These are phyloP conservation scores for Stagonosporopsis tanaceti DNA, from an alignment of 2,329 filamentous ascomycete species.

Conservation along the genomic window DNA sequence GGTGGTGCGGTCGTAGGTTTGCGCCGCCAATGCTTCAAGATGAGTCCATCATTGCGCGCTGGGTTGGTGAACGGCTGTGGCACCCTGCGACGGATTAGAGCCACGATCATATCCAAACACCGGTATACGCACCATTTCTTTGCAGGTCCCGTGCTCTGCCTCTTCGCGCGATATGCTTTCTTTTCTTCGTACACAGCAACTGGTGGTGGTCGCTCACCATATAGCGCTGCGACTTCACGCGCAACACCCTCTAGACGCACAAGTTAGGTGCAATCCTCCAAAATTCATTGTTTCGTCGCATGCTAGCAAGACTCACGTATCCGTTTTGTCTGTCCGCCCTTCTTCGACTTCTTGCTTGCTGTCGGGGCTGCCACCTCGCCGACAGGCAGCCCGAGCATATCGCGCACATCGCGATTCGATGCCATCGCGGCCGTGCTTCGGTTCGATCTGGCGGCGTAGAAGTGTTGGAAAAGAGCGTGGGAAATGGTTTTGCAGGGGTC, in stretches of 20 bases:
- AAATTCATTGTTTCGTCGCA: neutral
- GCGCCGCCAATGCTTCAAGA: slow-evolving; percentile 82
- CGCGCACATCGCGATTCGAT: slow-evolving; percentile 73
- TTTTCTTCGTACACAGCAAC: slow-evolving; percentile 52
- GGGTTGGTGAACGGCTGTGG: slow-evolving; percentile 74
- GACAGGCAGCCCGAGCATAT: slow-evolving; percentile 83
- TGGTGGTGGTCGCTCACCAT: slow-evolving; percentile 52
- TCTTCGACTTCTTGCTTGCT: slow-evolving; percentile 78
- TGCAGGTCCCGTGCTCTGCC: slow-evolving; percentile 49
- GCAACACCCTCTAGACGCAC: slow-evolving; percentile 48
- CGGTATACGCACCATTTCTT: slow-evolving; percentile 46
- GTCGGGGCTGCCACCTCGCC: slow-evolving; percentile 51
- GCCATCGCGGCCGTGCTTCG: slow-evolving; percentile 42
- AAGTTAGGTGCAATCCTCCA: slow-evolving; percentile 1
- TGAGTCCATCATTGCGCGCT: slow-evolving; percentile 74
- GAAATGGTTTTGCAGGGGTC: slow-evolving; percentile 43
- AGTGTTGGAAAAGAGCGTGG: slow-evolving; percentile 27
- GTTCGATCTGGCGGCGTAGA: slow-evolving; percentile 30
- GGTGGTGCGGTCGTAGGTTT: slow-evolving; percentile 55
- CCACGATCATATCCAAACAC: no score
- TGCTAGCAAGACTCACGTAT: slow-evolving; percentile 55
- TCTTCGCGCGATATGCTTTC: slow-evolving; percentile 50
- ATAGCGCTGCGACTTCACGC: slow-evolving; percentile 52
- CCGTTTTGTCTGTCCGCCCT: slow-evolving; percentile 61
- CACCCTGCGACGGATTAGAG: slow-evolving; percentile 32